Conservation (phyloP, 2,329 filamentous ascomycete genomes). For the Fusarium sp. region DNA sequence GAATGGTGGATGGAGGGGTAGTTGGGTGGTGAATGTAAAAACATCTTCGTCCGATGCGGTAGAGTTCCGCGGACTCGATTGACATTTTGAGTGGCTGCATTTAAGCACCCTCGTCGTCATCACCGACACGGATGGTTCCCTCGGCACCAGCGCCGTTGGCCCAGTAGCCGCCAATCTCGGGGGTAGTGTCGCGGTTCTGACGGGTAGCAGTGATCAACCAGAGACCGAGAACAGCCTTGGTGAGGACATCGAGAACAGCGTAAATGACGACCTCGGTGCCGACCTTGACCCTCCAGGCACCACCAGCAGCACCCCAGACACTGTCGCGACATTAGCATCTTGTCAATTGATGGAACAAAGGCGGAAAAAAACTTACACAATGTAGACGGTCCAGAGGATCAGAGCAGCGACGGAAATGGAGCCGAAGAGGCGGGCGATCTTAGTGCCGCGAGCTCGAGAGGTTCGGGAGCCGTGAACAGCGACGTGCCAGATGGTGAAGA, state of each 20-base stretch:
- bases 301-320: slow-evolving; percentile 50
- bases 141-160: slow-evolving; percentile 55
- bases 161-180: slow-evolving; percentile 59
- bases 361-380: slow-evolving; percentile 46
- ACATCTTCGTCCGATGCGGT: neutral
- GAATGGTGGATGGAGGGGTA: neutral
- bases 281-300: slow-evolving; percentile 47
- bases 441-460: slow-evolving; percentile 43
- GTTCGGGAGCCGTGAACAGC: slow-evolving; percentile 45
- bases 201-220: slow-evolving; percentile 57
- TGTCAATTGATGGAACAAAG: neutral
- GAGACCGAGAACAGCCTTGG: slow-evolving; percentile 51
- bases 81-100: neutral
- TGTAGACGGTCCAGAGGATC: slow-evolving; percentile 49
- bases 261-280: slow-evolving; percentile 52
- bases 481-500: slow-evolving; percentile 63
- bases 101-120: slow-evolving; percentile 55
- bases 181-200: slow-evolving; percentile 54
- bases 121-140: slow-evolving; percentile 58
- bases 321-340: slow-evolving; percentile 22
- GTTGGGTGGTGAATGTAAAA: neutral
- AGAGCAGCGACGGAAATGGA: slow-evolving; percentile 44
- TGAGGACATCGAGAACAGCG: slow-evolving; percentile 51
- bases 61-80: neutral
- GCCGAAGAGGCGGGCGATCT: slow-evolving; percentile 48